A percentile compares a stretch with the other conserved stretches of the same genome.
phyloP scores from a whole-genome alignment of 179 eudicot genomes.

The Silene noctiflora region DNA sequence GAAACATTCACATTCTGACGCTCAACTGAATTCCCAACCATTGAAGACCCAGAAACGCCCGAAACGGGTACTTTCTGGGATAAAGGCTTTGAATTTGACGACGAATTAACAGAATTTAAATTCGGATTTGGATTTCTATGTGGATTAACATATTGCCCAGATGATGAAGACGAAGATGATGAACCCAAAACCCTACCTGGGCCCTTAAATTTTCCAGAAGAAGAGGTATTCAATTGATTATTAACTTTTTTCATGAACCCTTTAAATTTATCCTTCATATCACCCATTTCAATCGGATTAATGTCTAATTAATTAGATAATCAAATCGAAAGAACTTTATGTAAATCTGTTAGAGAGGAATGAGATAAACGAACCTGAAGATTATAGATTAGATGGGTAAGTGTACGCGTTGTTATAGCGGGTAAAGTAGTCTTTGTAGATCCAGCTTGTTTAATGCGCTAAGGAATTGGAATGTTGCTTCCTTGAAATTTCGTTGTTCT shows the following conservation, averaged over 20 bases:
- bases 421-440: no score
- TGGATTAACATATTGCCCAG: slow-evolving; percentile 30
- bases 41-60: slow-evolving; percentile 19
- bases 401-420: neutral
- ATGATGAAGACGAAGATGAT: slow-evolving; percentile 44
- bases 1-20: slow-evolving; percentile 3
- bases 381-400: neutral
- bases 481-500: neutral
- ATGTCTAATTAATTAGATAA: neutral
- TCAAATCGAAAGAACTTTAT: neutral
- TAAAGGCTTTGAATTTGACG: slow-evolving; percentile 36
- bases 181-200: slow-evolving; percentile 81
- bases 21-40: slow-evolving; percentile 19
- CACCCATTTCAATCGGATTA: slow-evolving; percentile 47
- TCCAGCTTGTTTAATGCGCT: neutral
- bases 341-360: neutral
- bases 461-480: neutral
- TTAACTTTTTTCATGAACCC: slow-evolving; percentile 94
- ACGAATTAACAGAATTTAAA: slow-evolving; percentile 19
- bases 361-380: neutral
- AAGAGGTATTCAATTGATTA: slow-evolving; percentile 54
- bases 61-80: slow-evolving; percentile 18
- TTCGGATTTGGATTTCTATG: slow-evolving; percentile 18
- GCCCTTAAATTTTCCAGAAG: slow-evolving; percentile 85
- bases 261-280: slow-evolving; percentile 80